A percentile compares a stretch with the other conserved stretches of the same genome.
Evolutionary conservation across 1,284 basidiomycete genomes (phyloP).

Genomic region (Austroboletus novae-zelandiae): DNA sequence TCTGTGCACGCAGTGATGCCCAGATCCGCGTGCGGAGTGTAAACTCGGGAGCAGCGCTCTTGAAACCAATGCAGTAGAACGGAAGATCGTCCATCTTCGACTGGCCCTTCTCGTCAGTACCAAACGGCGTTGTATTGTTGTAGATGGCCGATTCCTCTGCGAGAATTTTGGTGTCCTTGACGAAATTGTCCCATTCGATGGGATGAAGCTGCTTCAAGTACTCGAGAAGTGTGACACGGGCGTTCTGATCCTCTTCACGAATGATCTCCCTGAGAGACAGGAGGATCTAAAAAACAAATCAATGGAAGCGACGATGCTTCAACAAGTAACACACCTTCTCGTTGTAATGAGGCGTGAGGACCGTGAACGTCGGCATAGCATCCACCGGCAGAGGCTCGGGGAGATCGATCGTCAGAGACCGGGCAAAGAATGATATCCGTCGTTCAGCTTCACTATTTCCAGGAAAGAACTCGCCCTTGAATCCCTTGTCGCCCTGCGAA

Average conservation of each 20-base stretch:
- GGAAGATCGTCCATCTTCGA: constrained; percentile 90
- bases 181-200: constrained; percentile 99
- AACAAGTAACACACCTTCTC: constrained; percentile 65
- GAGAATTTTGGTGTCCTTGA: constrained; percentile 99
- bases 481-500: constrained; percentile 69
- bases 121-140: constrained; percentile 50
- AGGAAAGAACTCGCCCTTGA: constrained; percentile 89
- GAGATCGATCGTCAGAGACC: constrained; percentile 89
- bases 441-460: constrained; percentile 91
- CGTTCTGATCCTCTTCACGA: constrained; percentile 93
- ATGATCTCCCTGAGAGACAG: constrained; percentile 95
- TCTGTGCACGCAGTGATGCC: constrained; percentile 98
- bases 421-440: constrained; percentile 95
- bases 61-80: constrained; percentile 99
- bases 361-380: constrained; percentile 97
- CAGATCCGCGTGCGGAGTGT: constrained; percentile 99
- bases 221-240: constrained; percentile 91
- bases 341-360: constrained; percentile 94
- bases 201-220: constrained; percentile 99
- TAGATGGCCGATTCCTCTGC: constrained; percentile 80
- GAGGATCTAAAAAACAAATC: constrained; percentile 57
- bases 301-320: constrained; percentile 5
- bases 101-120: constrained; percentile 64
- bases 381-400: constrained; percentile 93
- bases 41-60: constrained; percentile 97